Conservation (phyloP, 2,329 filamentous ascomycete genomes). For the Aspergillus sojae region DNA sequence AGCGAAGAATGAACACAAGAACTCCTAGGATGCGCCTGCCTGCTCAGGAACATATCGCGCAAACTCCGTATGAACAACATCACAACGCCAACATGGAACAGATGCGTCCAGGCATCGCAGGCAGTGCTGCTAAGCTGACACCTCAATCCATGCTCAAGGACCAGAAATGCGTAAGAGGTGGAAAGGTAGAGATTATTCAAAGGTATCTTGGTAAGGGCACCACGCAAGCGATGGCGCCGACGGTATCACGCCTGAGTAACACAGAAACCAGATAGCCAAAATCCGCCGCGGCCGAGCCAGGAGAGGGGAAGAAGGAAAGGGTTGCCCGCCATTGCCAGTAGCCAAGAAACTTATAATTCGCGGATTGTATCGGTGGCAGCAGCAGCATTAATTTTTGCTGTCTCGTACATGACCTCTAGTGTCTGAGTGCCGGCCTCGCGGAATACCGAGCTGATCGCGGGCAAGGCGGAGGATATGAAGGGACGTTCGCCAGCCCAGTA, state of each 20-base stretch:
- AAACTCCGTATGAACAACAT: constrained; percentile 18
- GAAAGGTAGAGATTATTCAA: neutral
- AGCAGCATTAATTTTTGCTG: constrained; percentile 48
- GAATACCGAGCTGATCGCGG: constrained; percentile 37
- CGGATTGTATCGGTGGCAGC: constrained; percentile 35
- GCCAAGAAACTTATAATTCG: constrained; percentile 31
- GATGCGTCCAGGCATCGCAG: neutral
- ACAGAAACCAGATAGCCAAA: neutral
- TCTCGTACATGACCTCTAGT: constrained; percentile 52
- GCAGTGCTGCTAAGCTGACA: neutral
- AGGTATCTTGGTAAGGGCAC: neutral
- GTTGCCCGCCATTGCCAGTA: neutral
- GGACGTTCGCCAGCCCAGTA: constrained; percentile 80
- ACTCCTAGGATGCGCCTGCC: constrained; percentile 32
- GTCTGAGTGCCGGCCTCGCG: constrained; percentile 32
- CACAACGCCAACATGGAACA: constrained; percentile 10
- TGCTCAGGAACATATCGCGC: constrained; percentile 16
- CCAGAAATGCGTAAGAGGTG: neutral
- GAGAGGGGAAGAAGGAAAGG: neutral
- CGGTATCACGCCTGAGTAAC: neutral
- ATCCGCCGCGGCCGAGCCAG: neutral
- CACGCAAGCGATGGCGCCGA: neutral
- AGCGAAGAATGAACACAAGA: constrained; percentile 18
- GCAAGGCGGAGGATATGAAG: constrained; percentile 37
- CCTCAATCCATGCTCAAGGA: neutral